Base-by-base conservation (phyloP, 2,329 filamentous ascomycete genomes). In the Curvularia verruculosa region DNA sequence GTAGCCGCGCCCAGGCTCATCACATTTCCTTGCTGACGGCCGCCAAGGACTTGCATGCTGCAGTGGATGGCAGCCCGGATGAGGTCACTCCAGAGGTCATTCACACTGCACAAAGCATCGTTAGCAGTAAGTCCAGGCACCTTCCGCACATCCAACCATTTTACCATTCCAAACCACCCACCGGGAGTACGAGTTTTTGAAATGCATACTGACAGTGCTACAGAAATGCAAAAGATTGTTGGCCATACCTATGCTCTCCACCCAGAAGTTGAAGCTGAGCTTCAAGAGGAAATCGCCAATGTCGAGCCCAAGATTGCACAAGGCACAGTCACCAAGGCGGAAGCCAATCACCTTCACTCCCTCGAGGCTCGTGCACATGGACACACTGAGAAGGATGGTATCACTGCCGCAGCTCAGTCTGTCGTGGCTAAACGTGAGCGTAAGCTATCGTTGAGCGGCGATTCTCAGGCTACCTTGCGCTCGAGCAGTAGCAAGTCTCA, bases 331-430 rank as follows among this genome's bases (percentile, higher is more conserved):
- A 77, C 75, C 29, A 73, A 64, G 56, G 73, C 74, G 47, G 78
- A 80, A 52, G 78, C 78, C 28, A 69, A 76, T 49, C 71, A 72
- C 46, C 70, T 80, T 24, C 76, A 79, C 55, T 77, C 75, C 26
- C 75, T 78, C 45, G 77, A 80, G 59, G 72, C 75, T 52, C 74
- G 77, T 31, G 74, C 68, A 43, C 65, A 73, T 39, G 72, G 70
- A 5, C 67, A 72, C 43, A 73, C 71, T 3, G 70, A 75, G 59
- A 73, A 71, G 47, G 72, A 71, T 1, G 69, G 76, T 23, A 61
- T 79, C 40, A 72, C 74, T 21, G 72, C 77, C 21, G 65, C 71
- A 15, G 78, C 78, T 12, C 74, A 79, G 67, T 73, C 73, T n/a
- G 67, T 79, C 8, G 76, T 68, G 23, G 68, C 77, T 10, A 75